phyloP scores from a whole-genome alignment of 768 basidiomycete species.

The Boletus sp. region DNA sequence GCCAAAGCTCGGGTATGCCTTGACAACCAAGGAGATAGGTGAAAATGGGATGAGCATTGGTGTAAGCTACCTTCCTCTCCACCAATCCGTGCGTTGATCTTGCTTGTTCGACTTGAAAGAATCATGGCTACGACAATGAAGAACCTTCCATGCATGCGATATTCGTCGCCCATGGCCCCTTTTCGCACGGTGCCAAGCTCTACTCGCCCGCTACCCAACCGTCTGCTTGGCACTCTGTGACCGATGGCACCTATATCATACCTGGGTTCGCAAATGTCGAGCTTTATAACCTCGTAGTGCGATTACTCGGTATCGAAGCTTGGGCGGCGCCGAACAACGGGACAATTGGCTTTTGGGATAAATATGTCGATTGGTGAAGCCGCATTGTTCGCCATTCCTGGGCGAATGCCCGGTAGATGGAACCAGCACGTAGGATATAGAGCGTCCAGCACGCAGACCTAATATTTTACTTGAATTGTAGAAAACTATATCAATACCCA shows the following conservation, averaged over 20 bases:
- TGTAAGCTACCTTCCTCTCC: conserved; percentile 43
- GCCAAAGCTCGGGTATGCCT: conserved; percentile 75
- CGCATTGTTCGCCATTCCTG: background rate
- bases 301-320: conserved; percentile 62
- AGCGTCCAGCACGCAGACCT: background rate
- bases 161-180: conserved; percentile 92
- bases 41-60: conserved; percentile 69
- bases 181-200: conserved; percentile 67
- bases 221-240: conserved; percentile 59
- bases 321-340: conserved; percentile 69
- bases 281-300: conserved; percentile 79
- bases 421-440: background rate
- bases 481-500: background rate
- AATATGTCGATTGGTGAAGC: conserved; percentile 46
- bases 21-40: conserved; percentile 66
- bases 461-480: background rate
- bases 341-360: conserved; percentile 81
- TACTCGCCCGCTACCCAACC: conserved; percentile 17
- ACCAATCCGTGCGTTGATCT: background rate
- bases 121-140: conserved; percentile 88
- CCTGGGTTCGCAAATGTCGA: conserved; percentile 84
- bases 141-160: conserved; percentile 80
- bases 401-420: background rate
- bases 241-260: conserved; percentile 61
- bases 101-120: conserved; percentile 44